Base-by-base conservation (phyloP, 257 asterid species). In the Solanum clarkiae region DNA sequence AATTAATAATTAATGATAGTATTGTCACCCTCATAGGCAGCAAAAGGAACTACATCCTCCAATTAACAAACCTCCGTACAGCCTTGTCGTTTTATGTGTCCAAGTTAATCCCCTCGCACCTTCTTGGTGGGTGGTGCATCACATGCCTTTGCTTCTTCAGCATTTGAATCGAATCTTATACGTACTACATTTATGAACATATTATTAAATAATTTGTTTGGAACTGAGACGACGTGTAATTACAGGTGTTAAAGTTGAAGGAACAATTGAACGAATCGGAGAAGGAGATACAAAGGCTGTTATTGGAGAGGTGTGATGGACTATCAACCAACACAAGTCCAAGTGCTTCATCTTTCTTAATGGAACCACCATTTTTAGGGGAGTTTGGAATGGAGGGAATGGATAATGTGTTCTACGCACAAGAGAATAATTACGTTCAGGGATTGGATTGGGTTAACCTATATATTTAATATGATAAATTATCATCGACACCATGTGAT, bases 241-340 rank as follows among this genome's bases (percentile, higher is more conserved):
- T 40, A 12, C 86, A 91, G 94, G 86, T 94, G 1, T 20, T 92
- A 68, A 91, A 89, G 88, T 84, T 94, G 24, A 93, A 88, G 82
- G 94, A 92, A 57, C 94, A 92, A 63, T 91, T 94, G 6, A 20
- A 44, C 0, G 93, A 90, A 44, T 93, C 97, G 7, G 91, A 92
- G 85, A 90, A 84, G 83, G 95, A 91, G 84, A 90, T 91, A 36
- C 93, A 89, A 1, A 85, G 91, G 86, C 47, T 93, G 10, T 66
- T 92, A 20, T 59, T 90, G 29, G 94, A 90, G 81, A 80, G 87
- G 1, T 84, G 84, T 3, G 93, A 92, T 9, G 94, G 92, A 59
- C 82, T 87, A 1, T 89, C 93, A 11, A 90, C 91, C 88, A 90
- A 14, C 84, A 93, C 91, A 9, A 91, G 91, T 56, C 94, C 95